Percentiles rank a stretch among this genome's conserved stretches.
These are phyloP conservation scores for Chlamydomonas reinhardtii DNA, from an alignment of 163 green algal species.

Conservation along the genomic window DNA sequence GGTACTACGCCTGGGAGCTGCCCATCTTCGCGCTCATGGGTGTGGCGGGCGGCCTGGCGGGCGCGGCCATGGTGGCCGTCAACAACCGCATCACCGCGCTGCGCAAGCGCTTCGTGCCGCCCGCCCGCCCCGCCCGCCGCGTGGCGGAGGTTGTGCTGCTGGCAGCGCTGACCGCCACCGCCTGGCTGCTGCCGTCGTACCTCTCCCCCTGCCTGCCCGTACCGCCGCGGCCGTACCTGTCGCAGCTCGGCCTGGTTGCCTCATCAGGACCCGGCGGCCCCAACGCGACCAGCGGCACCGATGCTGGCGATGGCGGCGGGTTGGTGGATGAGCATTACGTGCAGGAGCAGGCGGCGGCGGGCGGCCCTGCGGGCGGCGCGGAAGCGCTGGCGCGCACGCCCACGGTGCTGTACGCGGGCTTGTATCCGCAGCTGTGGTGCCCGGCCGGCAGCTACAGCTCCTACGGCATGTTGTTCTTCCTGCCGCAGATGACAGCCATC, in stretches of 20 bases:
- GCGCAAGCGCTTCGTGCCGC: slow-evolving; percentile 62
- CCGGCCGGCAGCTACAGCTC: slow-evolving; percentile 70
- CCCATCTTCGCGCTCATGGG: slow-evolving; percentile 79
- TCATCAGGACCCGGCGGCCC: too few species aligned
- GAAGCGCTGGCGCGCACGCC: slow-evolving; percentile 11
- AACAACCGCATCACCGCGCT: slow-evolving; percentile 73
- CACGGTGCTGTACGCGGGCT: neutral
- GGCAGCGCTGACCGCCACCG: slow-evolving; percentile 23
- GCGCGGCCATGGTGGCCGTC: slow-evolving; percentile 69
- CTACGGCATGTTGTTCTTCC: slow-evolving; percentile 82
- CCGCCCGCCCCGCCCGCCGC: slow-evolving; percentile 27
- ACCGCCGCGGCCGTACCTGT: neutral
- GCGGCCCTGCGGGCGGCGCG: too few species aligned
- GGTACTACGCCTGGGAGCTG: slow-evolving; percentile 86
- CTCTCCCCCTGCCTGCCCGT: slow-evolving; percentile 49
- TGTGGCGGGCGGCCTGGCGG: slow-evolving; percentile 68
- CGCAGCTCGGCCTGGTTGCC: too few species aligned
- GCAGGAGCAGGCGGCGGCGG: too few species aligned
- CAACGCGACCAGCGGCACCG: neutral
- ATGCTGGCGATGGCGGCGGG: too few species aligned
- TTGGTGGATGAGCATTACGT: too few species aligned
- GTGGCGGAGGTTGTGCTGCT: slow-evolving; percentile 46
- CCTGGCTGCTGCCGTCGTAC: slow-evolving; percentile 48
- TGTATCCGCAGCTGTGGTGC: slow-evolving; percentile 72
- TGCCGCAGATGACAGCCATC: slow-evolving; percentile 65